Evolutionary conservation across 345 rosid genomes (phyloP), one percentile per base, ranked within the genome.

Genomic region (Acer negundo): DNA sequence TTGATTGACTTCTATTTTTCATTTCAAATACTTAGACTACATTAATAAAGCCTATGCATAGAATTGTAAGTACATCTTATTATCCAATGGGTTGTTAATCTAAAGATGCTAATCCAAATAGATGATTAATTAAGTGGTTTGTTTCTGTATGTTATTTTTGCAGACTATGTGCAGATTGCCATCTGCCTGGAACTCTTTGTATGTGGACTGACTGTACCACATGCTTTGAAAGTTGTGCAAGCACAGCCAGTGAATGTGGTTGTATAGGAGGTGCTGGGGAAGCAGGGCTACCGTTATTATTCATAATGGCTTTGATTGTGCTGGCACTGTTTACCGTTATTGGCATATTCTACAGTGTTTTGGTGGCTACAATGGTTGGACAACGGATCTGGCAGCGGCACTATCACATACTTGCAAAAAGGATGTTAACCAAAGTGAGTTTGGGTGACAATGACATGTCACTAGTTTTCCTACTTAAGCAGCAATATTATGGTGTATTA

Each of bases 131-230:
- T 28, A 26, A 20, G 28, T 77, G 51, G 55, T 63, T 75, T 20
- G 12, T 51, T 13, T 62, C 66, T 35, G n/a, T 42, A 6, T 51
- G 62, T 75, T 53, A 15, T 63, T 84, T 23, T 67, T 80, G 90
- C 93, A 97, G 99, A 75, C 79, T 97, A 74, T 97, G 99, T 87
- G 92, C 98, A 8, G 99, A 97, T 84, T 97, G 99, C 75, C 99
- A 97, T 88, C 85, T 97, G 77, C 98, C 99, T 10, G 98, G 99
- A 46, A 97, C 99, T 10, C 88, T 97, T 56, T 97, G 99, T 69
- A 88, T 97, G 94, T 97, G 99, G 98, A 94, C 97, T 46, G 99
- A 97, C 87, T 97, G 99, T 79, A 94, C 99, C 7, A 89, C 98
- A 46, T 97, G 99, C 88, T 90, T 94, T 65, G 99, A 97, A 84